Percentiles rank a stretch among this genome's conserved stretches.
phyloP scores from a whole-genome alignment of 2,329 filamentous ascomycete genomes.

The Pyrenophora seminiperda region DNA sequence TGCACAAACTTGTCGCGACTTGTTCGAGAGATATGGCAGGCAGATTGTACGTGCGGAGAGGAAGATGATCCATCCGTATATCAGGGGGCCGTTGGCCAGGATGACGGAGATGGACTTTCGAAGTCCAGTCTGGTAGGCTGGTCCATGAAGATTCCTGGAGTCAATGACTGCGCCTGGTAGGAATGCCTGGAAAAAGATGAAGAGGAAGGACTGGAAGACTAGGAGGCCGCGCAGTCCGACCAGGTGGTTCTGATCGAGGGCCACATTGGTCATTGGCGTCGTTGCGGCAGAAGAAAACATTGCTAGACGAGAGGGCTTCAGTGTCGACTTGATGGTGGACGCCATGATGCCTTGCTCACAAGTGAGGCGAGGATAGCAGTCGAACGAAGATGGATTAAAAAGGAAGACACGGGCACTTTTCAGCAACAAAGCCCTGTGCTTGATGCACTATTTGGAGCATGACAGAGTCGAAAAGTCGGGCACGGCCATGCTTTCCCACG shows the following conservation, averaged over 20 bases:
- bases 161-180: constrained; percentile 50
- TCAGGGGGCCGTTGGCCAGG: constrained; percentile 54
- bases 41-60: constrained; percentile 53
- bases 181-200: constrained; percentile 54
- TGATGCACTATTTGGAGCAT: background rate
- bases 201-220: constrained; percentile 52
- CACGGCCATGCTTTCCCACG: constrained; percentile 4
- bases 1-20: constrained; percentile 44
- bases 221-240: constrained; percentile 54
- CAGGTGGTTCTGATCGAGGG: constrained; percentile 45
- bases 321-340: constrained; percentile 27
- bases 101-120: constrained; percentile 54
- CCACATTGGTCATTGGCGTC: constrained; percentile 13
- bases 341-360: background rate
- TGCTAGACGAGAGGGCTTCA: constrained; percentile 19
- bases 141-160: constrained; percentile 45
- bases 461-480: constrained; percentile 3
- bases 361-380: too few species aligned
- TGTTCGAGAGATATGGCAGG: constrained; percentile 50
- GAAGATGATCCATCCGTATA: constrained; percentile 55
- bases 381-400: background rate
- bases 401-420: background rate
- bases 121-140: constrained; percentile 49
- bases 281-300: constrained; percentile 19
- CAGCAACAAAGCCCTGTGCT: background rate